Conservation (phyloP, 371 early-diverging fungal species). For the Apophysomyces elegans region DNA sequence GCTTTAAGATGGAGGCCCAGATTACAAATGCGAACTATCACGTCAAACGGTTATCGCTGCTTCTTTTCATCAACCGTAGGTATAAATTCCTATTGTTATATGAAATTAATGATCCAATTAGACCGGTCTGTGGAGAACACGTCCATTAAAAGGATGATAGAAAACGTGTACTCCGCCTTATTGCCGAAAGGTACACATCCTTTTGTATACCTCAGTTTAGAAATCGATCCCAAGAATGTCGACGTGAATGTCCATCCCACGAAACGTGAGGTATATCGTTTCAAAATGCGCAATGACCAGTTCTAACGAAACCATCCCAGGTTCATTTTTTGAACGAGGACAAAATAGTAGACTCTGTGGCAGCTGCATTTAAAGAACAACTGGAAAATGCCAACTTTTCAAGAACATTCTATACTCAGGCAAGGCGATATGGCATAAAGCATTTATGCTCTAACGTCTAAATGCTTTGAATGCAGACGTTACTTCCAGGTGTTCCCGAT, state of each 20-base stretch:
- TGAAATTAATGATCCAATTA: constrained; percentile 27
- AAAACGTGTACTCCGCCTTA: constrained; percentile 75
- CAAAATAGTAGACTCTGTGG: constrained; percentile 68
- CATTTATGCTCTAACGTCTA: background rate
- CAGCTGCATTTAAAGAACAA: constrained; percentile 62
- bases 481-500: constrained; percentile 37
- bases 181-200: constrained; percentile 90
- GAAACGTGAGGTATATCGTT: constrained; percentile 74
- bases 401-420: constrained; percentile 61
- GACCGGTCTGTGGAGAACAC: constrained; percentile 90
- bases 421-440: constrained; percentile 17
- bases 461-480: constrained; percentile 17
- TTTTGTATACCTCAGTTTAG: constrained; percentile 90
- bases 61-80: constrained; percentile 95
- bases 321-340: constrained; percentile 94
- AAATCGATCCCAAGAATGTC: constrained; percentile 80
- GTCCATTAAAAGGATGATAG: constrained; percentile 78
- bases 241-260: constrained; percentile 99
- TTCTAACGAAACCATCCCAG: constrained; percentile 25
- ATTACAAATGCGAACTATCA: constrained; percentile 86
- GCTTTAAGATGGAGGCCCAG: constrained; percentile 67
- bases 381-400: constrained; percentile 57
- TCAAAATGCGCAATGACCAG: too few relatives aligned
- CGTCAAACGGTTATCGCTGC: constrained; percentile 75
- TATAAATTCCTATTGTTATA: background rate